Percentiles rank a stretch among this genome's conserved stretches.
These are phyloP conservation scores for Blastomyces percursus DNA, from an alignment of 2,329 filamentous ascomycete species.

Conservation along the genomic window DNA sequence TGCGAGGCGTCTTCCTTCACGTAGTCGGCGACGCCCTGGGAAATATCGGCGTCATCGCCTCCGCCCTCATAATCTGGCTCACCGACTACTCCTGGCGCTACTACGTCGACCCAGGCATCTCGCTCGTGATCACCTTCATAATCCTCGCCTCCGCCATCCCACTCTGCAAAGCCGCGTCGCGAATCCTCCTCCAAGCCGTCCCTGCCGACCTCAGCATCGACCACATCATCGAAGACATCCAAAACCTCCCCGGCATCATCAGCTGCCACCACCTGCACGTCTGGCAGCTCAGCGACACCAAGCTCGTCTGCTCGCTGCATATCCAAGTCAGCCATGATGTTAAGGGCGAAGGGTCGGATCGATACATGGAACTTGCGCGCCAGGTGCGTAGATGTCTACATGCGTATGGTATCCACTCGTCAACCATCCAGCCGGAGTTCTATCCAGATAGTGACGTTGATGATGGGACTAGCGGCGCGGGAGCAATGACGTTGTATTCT, in stretches of 20 bases:
- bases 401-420: conserved; percentile 90
- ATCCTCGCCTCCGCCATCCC: conserved; percentile 46
- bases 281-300: conserved; percentile 94
- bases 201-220: conserved; percentile 78
- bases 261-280: conserved; percentile 95
- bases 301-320: conserved; percentile 85
- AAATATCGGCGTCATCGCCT: conserved; percentile 42
- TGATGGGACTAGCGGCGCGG: conserved; percentile 15
- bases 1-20: conserved; percentile 63
- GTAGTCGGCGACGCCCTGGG: conserved; percentile 42
- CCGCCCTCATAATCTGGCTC: conserved; percentile 82
- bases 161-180: conserved; percentile 44
- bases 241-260: conserved; percentile 69
- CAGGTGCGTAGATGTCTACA: conserved; percentile 81
- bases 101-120: conserved; percentile 87
- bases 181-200: conserved; percentile 88
- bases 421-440: conserved; percentile 92
- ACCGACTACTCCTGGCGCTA: conserved; percentile 68
- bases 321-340: conserved; percentile 87
- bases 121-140: conserved; percentile 79
- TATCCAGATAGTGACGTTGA: conserved; percentile 28
- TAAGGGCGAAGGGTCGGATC: conserved; percentile 61
- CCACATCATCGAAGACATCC: conserved; percentile 86
- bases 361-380: conserved; percentile 83
- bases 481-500: conserved; percentile 1